These are phyloP conservation scores for Ilex aquifolium DNA, from an alignment of 257 asterid species.

Conservation along the genomic window DNA sequence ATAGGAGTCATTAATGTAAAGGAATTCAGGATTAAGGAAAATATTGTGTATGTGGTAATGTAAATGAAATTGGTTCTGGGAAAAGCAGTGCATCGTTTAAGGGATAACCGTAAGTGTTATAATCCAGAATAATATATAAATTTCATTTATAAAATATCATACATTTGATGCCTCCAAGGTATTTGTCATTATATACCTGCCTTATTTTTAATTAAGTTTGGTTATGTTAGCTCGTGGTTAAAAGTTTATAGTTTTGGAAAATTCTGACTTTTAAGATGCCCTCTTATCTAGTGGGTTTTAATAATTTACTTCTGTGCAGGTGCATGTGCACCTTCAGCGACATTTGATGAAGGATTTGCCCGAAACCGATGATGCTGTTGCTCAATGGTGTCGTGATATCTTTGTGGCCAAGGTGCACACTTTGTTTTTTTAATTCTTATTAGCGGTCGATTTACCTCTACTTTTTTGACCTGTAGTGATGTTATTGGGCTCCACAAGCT, in stretches of 20 bases:
- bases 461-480: neutral
- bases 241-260: neutral
- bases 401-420: conserved; percentile 67
- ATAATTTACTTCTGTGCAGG: conserved; percentile 35
- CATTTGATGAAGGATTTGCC: conserved; percentile 82
- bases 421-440: neutral
- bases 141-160: no score
- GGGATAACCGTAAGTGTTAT: no score
- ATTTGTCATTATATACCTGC: neutral
- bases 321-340: conserved; percentile 82
- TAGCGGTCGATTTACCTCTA: neutral
- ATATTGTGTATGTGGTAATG: no score
- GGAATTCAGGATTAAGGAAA: no score
- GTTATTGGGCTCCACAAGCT: neutral
- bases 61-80: no score
- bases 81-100: no score
- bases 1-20: no score
- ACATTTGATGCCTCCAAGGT: neutral
- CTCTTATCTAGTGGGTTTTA: neutral
- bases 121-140: neutral
- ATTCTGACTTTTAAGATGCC: no score
- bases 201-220: no score
- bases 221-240: neutral
- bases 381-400: conserved; percentile 87
- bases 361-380: conserved; percentile 66